Base-by-base conservation (phyloP, 768 basidiomycete genomes). In the Arthromyces matolae region DNA sequence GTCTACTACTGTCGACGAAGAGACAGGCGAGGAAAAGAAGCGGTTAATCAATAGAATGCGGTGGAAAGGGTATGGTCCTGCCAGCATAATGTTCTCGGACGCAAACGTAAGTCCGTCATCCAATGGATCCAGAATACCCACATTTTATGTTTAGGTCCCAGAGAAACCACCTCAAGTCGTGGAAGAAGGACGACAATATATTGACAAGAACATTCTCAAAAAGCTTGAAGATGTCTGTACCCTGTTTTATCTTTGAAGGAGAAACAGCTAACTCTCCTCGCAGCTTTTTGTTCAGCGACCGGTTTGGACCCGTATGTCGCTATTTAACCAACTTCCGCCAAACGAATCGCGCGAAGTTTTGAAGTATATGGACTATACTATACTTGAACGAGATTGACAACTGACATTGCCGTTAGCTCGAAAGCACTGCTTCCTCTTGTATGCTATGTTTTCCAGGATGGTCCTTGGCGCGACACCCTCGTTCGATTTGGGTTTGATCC, bases 401-500 rank as follows among this genome's bases (percentile, higher is more conserved):
- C 22, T 36, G 59, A 50, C 36, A 5, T 40, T 31, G 18, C 9
- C 27, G 42, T 18, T 49, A 95, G 93, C 51, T 87, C 89, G 10
- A 95, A 94, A 61, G 67, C 82, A 5, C 73, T 93, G 13, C 76
- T 95, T 14, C 86, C 93, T 3, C 67, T 89, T 5, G 80, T 87
- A 3, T 86, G 84, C 45, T 99, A 94, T 60, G 86, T 89, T 8
- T 94, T 97, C 60, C 80, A 85, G 55, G 94, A 96, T 55, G 96
- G 96, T 0, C 93, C 94, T 3, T 98, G 89, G 85, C 77, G 92
- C 32, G 94, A 97, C 57, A 88, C 89, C 12, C 76, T 93, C 41
- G 77, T 97, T 28, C 81, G 82, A 36, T 86, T 93, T 48, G 83
- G 85, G 10, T 98, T 93, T 60, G 96, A 99, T 60, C 96, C 96